Evolutionary conservation across 108 stramenopile genomes (phyloP), one percentile per base, ranked within the genome.

Genomic region (Chaetoceros tenuissimus): DNA sequence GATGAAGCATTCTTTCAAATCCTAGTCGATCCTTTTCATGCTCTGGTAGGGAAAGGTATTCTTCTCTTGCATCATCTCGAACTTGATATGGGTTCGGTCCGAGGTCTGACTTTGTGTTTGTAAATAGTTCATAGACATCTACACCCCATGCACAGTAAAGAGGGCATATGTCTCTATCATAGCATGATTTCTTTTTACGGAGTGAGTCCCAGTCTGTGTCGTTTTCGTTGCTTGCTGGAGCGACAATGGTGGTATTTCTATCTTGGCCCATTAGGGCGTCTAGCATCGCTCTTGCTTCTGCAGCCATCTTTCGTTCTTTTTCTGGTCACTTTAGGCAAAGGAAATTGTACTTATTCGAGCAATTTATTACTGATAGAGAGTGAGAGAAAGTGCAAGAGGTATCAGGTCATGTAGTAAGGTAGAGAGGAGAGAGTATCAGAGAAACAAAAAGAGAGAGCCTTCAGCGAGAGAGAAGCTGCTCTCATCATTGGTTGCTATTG

Each of bases 61-160:
- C 85, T 46, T 72, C 67, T 2, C 81, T 73, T 2, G 92, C 92
- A 17, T 68, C 72, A 53, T 83, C 74, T 45, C 85, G 82, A 10
- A 73, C 79, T 0, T 56, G 64, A 40, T 78, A 71, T 3, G 85
- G 85, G 67, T 89, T 89, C 22, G 75, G 65, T 0, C 84, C 84
- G 22, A 89, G 69, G 55, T 88, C 87, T 1, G 79, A 81, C 65
- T 89, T 94, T 18, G 92, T 94, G 57, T 94, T 94, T 43, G 79
- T 80, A 62, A 94, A 94, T 24, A 94, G 64, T 56, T 94, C 92
- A 58, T 82, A 94, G 0, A 88, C 77, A 51, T 94, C 87, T 24
- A 87, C 74, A 0, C 88, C 88, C 92, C 92, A 94, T 0, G 87
- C 92, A 56, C 80, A 82, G 71, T 79, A 94, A 46, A 90, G 78